Conservation (phyloP, 129 eudicot species). For the Pittosporum tobira region DNA sequence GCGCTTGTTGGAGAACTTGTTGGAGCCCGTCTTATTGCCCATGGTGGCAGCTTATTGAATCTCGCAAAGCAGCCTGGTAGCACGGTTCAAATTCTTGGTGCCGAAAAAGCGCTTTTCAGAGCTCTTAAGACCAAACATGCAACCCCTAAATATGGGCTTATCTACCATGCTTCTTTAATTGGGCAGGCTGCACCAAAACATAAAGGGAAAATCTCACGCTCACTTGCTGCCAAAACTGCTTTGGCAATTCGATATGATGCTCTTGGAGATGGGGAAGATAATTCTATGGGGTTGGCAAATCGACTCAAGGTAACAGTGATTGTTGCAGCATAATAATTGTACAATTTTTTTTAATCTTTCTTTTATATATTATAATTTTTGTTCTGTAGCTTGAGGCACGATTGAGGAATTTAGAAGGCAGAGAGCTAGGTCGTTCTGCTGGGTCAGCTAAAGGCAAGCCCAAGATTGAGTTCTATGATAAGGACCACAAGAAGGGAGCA, state of each 20-base stretch:
- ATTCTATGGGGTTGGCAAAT: conserved; percentile 88
- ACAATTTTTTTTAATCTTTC: neutral
- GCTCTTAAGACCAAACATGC: conserved; percentile 95
- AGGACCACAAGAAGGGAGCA: conserved; percentile 75
- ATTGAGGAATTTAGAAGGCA: conserved; percentile 72
- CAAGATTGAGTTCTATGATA: conserved; percentile 79
- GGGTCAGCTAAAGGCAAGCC: conserved; percentile 92
- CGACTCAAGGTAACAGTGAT: conserved; percentile 64
- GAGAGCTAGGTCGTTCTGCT: conserved; percentile 76
- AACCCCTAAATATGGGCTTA: conserved; percentile 92
- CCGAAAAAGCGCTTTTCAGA: conserved; percentile 95
- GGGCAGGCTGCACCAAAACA: conserved; percentile 96
- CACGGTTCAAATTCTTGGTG: conserved; percentile 94
- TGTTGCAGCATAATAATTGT: neutral
- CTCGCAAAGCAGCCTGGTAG: conserved; percentile 98
- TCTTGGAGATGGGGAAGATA: conserved; percentile 72
- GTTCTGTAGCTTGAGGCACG: conserved; percentile 94
- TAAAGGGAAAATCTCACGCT: conserved; percentile 86
- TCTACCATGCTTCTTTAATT: conserved; percentile 87
- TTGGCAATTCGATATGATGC: conserved; percentile 90
- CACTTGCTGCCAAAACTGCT: conserved; percentile 88
- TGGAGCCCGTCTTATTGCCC: conserved; percentile 94
- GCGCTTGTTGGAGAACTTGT: conserved; percentile 98
- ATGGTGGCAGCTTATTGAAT: conserved; percentile 83
- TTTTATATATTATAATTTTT: neutral